Evolutionary conservation across 768 basidiomycete genomes (phyloP), one percentile per base, ranked within the genome.

Genomic region (Pleurotus salmoneostramineus): DNA sequence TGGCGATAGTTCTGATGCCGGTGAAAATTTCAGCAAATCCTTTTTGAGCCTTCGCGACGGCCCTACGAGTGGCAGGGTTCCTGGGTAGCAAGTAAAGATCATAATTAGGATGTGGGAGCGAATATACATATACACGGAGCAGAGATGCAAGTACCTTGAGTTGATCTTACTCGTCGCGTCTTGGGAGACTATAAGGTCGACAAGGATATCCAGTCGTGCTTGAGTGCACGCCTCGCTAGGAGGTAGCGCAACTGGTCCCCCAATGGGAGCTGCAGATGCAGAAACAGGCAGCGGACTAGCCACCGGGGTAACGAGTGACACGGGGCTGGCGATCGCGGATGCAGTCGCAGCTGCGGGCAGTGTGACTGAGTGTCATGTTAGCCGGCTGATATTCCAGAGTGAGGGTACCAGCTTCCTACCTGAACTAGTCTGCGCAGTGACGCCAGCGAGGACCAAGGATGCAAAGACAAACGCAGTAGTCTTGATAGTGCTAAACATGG

Each of bases 1-100:
- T 36, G 6, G 59, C 59, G 4, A 60, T 60, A 15, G 21, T 42
- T 7, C n/a, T 37, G 34, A 60, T 57, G 5, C 59, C 59, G 31
- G 44, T 32, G 12, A 31, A 15, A 27, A 55, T 44, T 15, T 32
- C n/a, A 3, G 27, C 33, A 37, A 60, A 47, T 4, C 58, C 58
- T 31, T 48, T 11, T 21, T 58, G 21, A 8, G 58, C 58, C 5
- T 21, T 35, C 5, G 17, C n/a, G 21, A 58, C 37, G 17, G 58
- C 58, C 3, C 50, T 5, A 31, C 32, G 32, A 27, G 50, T 52
- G 31, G 21, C 21, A 27, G 21, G 21, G 21, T 27, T 27, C 21
- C 21, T 27, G 21, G 21, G 21, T 27, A 27, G 21, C 21, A 27
- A 27, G 21, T 56, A 14, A 15, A 46, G 33, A 55, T 58, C 58